Base-by-base conservation (phyloP, 495 filamentous ascomycete species). In the Lasiosphaeriaceae sp. region DNA sequence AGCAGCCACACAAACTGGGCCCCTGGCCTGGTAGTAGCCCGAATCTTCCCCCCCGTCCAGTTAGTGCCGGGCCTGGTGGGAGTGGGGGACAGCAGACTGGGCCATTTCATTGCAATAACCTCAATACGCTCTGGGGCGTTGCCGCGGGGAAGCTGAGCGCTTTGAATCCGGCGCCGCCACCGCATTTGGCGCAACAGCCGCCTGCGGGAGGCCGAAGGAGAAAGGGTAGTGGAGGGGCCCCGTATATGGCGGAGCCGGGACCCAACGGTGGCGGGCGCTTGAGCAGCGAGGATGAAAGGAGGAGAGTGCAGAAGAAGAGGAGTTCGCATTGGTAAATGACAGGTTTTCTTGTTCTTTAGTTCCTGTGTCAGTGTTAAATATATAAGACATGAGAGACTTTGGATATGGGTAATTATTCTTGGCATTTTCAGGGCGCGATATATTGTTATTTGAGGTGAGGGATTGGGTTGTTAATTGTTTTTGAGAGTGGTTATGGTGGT, bases 261-360 rank as follows among this genome's bases (percentile, higher is more conserved):
- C 60, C 58, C 23, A 59, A 52, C n/a, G 60, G 56, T 41, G 64
- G 66, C 23, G 59, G 66, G 35, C 52, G 52, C 59, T 53, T 55
- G 46, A 45, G 54, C 57, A 51, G 53, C 11, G 67, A 74, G 52
- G 70, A 72, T 31, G 55, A 66, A 35, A 62, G 58, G 64, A 64
- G 54, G 31, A 70, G 64, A 65, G 56, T 77, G 47, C 56, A 71
- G 60, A 79, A 75, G 71, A 79, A 77, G 66, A 66, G 67, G 61
- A 77, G 75, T 59, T 70, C 73, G 64, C 64, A 65, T 54, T 76
- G 73, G 67, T 54, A n/a, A 20, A 43, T 11, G 1, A n/a, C 19
- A 11, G 22, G 23, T 16, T 11, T 22, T 50, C 7, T 50, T 16
- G 2, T 50, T 50, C 1, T 14, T 31, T 16, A 24, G 22, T 49